Base-by-base conservation (phyloP, 148 eudicot genomes). In the Camellia granthamiana region DNA sequence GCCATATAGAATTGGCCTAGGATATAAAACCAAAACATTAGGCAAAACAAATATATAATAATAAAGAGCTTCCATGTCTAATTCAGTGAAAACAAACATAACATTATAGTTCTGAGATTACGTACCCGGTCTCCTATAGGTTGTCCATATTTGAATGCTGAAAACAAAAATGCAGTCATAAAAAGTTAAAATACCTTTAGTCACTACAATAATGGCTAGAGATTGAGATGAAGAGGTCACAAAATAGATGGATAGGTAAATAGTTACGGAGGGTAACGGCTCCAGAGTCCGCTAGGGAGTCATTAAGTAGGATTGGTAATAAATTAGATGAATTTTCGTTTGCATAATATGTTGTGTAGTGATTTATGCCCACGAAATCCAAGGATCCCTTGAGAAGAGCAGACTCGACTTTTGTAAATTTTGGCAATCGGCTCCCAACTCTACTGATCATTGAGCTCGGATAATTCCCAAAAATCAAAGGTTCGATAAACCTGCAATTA, bases 311-410 rank as follows among this genome's bases (percentile, higher is more conserved):
- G 44, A 75, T 63, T 0, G 88, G 91, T 21, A 86, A 77, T 7
- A 93, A 18, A 78, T 85, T 76, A 16, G 91, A 82, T 52, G 74
- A 69, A 79, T 87, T 88, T 44, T 85, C 44, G 70, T 67, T 79
- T 75, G 91, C 94, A 64, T 88, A 95, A 84, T 87, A 90, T 5
- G 98, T 89, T 0, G 97, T 95, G 78, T 95, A 95, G 76, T 95
- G 98, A 82, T 95, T 95, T 69, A 95, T 89, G 43, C 98, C 98
- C 13, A 95, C 90, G 76, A 93, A 95, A 82, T 95, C 97, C 54
- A 89, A 62, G 0, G 97, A 87, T 56, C 96, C 98, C 81, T 93
- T 95, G 0, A 91, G 74, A 72, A 85, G 88, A 74, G 78, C 81
- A 63, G 88, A 66, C 63, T 88, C 87, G 2, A 46, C 84, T 78